A percentile compares a stretch with the other conserved stretches of the same genome.
Evolutionary conservation across 768 basidiomycete species (phyloP).

Genomic region (Tephrocybe sp.): DNA sequence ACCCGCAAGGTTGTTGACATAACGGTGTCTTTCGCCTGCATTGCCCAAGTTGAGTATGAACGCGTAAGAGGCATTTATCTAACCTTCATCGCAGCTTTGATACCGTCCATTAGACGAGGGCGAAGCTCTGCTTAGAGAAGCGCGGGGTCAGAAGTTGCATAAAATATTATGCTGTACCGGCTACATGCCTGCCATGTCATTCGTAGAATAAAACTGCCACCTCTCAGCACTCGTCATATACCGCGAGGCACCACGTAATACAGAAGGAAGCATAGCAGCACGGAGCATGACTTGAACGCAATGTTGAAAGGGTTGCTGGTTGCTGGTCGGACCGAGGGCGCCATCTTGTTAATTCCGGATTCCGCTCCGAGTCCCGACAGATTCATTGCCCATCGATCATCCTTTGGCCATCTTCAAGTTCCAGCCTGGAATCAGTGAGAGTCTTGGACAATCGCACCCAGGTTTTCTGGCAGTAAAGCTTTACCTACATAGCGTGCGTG

Average conservation of each 20-base stretch:
- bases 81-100: conserved; percentile 74
- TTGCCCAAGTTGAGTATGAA: conserved; percentile 4
- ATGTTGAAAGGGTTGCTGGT: too few species aligned
- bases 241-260: conserved; percentile 1
- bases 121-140: conserved; percentile 48
- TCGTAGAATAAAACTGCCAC: conserved; percentile 9
- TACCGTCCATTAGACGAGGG: conserved; percentile 45
- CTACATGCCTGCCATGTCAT: conserved; percentile 10
- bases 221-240: neutral
- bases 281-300: neutral
- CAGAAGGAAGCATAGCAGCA: conserved; percentile 3
- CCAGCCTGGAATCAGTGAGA: too few species aligned
- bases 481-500: too few species aligned
- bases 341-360: too few species aligned
- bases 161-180: neutral
- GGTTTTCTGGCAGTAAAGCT: too few species aligned
- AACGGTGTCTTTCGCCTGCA: conserved; percentile 54
- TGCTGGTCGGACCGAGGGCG: too few species aligned
- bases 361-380: too few species aligned
- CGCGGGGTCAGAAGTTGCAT: neutral
- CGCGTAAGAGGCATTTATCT: conserved; percentile 1
- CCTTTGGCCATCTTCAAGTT: too few species aligned
- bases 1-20: conserved; percentile 61
- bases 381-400: too few species aligned
- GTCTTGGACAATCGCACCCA: too few species aligned